Evolutionary conservation across 306 rosid genomes (phyloP).

Genomic region (Leucaena leucocephala): DNA sequence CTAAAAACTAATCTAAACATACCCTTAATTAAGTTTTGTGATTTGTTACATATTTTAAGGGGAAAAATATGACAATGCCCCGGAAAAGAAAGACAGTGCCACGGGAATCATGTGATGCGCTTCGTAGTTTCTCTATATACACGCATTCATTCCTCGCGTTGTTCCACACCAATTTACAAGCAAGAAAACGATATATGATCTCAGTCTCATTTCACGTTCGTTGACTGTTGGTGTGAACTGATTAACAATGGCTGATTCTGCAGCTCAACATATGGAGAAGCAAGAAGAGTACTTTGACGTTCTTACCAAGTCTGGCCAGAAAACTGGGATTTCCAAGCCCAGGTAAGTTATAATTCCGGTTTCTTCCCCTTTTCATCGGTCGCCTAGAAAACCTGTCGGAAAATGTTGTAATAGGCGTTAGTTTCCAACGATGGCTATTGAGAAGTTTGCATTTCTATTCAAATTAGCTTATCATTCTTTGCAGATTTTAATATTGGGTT

Average conservation of each 20-base stretch:
- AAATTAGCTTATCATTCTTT: background rate
- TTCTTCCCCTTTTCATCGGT: background rate
- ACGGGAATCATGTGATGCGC: background rate
- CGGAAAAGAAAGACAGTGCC: background rate
- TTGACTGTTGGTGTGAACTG: background rate
- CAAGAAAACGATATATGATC: background rate
- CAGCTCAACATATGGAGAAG: slow-evolving; percentile 18
- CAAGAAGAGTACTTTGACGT: slow-evolving; percentile 71
- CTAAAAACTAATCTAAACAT: no score
- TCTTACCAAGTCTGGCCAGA: slow-evolving; percentile 65
- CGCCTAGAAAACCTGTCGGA: background rate
- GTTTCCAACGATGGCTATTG: background rate
- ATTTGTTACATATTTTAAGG: background rate
- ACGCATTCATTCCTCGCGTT: background rate
- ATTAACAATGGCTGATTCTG: slow-evolving; percentile 43
- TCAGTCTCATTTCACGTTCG: background rate
- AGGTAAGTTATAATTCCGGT: slow-evolving; percentile 51
- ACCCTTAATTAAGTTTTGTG: background rate
- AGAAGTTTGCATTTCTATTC: background rate
- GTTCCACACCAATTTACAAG: background rate
- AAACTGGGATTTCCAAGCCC: slow-evolving; percentile 74
- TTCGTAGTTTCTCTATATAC: background rate
- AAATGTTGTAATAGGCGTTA: background rate
- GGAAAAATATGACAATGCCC: background rate
- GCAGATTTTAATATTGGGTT: background rate